Conservation (phyloP, 1,284 basidiomycete genomes). For the Pyrrhoderma noxium region DNA sequence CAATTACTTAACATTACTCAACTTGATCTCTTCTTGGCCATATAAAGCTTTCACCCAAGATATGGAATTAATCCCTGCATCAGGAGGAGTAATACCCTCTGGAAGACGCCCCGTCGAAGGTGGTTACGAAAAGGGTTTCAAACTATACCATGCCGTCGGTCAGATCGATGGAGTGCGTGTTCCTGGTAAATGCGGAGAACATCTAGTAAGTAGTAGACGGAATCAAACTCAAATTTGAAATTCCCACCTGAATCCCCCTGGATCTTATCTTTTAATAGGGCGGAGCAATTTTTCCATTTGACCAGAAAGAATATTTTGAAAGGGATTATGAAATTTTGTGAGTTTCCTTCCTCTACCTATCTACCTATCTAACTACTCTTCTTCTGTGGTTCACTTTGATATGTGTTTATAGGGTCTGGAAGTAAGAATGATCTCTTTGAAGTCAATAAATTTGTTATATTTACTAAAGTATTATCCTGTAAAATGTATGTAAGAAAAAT, state of each 20-base stretch:
- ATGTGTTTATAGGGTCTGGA: slow-evolving; percentile 10
- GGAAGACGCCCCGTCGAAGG: too few species aligned
- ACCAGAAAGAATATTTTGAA: slow-evolving; percentile 35
- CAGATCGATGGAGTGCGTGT: slow-evolving; percentile 40
- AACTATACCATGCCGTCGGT: slow-evolving; percentile 52
- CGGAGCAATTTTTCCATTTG: slow-evolving; percentile 37
- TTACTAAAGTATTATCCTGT: background rate
- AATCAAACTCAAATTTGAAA: too few species aligned
- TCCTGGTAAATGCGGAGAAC: slow-evolving; percentile 66
- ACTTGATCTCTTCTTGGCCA: too few species aligned
- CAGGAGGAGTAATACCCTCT: too few species aligned
- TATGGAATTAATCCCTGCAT: too few species aligned
- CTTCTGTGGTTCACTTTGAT: background rate
- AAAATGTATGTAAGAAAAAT: too few species aligned
- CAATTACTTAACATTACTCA: background rate
- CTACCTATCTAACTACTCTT: background rate
- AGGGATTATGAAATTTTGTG: slow-evolving; percentile 52
- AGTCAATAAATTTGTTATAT: background rate
- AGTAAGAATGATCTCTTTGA: background rate
- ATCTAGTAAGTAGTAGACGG: slow-evolving; percentile 61
- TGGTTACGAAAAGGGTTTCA: too few species aligned
- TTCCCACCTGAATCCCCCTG: background rate
- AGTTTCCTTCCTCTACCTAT: slow-evolving; percentile 23
- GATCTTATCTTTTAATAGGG: slow-evolving; percentile 26
- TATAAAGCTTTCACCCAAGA: slow-evolving; percentile 48